Evolutionary conservation across 2,329 filamentous ascomycete genomes (phyloP).

Genomic region (Pyricularia grisea): DNA sequence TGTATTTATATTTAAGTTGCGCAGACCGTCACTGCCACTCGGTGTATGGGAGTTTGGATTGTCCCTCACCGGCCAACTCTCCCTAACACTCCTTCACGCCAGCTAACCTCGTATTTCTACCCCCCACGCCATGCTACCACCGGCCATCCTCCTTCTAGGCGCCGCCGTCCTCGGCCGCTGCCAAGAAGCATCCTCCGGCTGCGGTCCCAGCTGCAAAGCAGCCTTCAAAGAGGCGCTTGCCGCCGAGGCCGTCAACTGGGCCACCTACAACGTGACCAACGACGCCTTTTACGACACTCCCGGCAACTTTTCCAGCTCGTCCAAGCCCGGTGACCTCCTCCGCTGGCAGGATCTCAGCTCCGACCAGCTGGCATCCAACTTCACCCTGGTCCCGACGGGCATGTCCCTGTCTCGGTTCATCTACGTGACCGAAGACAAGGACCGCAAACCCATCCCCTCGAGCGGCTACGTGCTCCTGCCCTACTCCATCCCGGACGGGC

Average conservation of each 20-base stretch:
- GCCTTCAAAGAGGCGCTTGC: background rate
- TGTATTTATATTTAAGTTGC: background rate
- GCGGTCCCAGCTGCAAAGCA: background rate
- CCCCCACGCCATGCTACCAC: background rate
- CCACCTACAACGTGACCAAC: background rate
- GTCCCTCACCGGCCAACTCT: background rate
- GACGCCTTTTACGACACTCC: background rate
- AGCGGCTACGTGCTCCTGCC: constrained; percentile 11
- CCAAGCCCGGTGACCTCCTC: constrained; percentile 10
- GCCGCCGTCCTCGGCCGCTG: background rate
- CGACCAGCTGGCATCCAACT: constrained; percentile 7
- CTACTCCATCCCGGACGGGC: background rate
- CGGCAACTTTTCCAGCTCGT: background rate
- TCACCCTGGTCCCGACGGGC: constrained; percentile 9
- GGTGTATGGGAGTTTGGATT: background rate
- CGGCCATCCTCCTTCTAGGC: background rate
- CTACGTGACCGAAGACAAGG: constrained; percentile 11
- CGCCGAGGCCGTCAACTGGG: background rate
- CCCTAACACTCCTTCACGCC: background rate
- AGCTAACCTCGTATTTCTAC: background rate
- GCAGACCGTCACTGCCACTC: background rate
- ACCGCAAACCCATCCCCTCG: constrained; percentile 10
- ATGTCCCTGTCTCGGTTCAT: constrained; percentile 9
- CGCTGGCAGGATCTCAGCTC: constrained; percentile 11
- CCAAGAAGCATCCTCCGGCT: background rate